Conservation (phyloP, 78 protist species). For the Diacronema lutheri region DNA sequence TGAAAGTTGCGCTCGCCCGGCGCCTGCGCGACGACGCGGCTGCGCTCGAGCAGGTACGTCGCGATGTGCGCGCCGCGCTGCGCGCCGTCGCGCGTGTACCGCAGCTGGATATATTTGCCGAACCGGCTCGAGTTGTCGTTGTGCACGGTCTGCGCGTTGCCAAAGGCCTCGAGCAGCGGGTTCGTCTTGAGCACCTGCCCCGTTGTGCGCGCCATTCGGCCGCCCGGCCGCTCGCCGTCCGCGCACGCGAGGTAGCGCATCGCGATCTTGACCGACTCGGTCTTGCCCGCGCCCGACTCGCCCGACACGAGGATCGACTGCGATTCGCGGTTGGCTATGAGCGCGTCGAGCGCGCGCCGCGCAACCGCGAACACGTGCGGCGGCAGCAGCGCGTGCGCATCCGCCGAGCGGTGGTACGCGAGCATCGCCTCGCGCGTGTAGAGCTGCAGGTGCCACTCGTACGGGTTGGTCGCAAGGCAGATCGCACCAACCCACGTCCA, state of each 20-base stretch:
- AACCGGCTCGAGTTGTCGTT: slow-evolving; percentile 38
- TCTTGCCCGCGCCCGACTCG: slow-evolving; percentile 93
- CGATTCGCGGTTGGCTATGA: background rate
- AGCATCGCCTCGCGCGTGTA: background rate
- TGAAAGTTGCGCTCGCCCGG: slow-evolving; percentile 65
- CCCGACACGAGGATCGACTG: slow-evolving; percentile 56
- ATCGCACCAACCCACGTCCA: background rate
- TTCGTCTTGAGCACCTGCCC: slow-evolving; percentile 47
- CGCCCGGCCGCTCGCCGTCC: background rate
- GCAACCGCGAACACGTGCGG: background rate
- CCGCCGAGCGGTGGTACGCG: background rate
- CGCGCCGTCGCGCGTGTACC: background rate
- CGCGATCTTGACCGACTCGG: slow-evolving; percentile 79
- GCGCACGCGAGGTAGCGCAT: slow-evolving; percentile 65
- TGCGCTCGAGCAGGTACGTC: slow-evolving; percentile 62
- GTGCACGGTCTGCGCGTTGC: slow-evolving; percentile 52
- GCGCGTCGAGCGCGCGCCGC: background rate
- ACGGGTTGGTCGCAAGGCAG: background rate
- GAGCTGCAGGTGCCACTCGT: background rate
- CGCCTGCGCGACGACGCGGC: slow-evolving; percentile 41
- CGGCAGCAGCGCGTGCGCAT: background rate
- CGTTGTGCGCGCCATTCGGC: background rate
- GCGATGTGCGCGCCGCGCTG: slow-evolving; percentile 38
- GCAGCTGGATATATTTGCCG: slow-evolving; percentile 17
- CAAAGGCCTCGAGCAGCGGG: slow-evolving; percentile 72